Conservation (phyloP, 192 early-diverging fungal genomes). For the Coemansia sp. region DNA sequence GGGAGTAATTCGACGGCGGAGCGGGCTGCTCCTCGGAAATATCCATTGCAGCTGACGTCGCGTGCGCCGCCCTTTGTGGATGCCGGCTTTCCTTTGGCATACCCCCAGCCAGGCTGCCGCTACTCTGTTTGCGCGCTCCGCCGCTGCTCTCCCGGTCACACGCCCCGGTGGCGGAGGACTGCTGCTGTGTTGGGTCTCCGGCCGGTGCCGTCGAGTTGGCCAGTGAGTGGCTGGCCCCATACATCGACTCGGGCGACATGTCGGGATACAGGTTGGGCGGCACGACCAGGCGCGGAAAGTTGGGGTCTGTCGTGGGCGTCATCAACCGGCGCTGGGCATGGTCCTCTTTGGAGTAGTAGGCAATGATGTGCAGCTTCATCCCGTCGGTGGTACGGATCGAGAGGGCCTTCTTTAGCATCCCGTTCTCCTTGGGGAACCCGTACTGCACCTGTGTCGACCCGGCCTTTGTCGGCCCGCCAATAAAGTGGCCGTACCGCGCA, state of each 20-base stretch:
- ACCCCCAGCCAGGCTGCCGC: neutral
- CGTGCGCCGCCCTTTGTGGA: slow-evolving; percentile 6
- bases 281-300: slow-evolving; percentile 60
- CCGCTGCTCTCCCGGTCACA: neutral
- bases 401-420: slow-evolving; percentile 84
- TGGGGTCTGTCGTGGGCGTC: slow-evolving; percentile 62
- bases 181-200: slow-evolving; percentile 3
- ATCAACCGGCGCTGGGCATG: slow-evolving; percentile 55
- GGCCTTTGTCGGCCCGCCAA: slow-evolving; percentile 48
- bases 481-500: slow-evolving; percentile 49
- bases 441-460: slow-evolving; percentile 49
- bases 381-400: slow-evolving; percentile 75
- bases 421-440: slow-evolving; percentile 63
- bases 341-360: slow-evolving; percentile 84
- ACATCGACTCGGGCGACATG: slow-evolving; percentile 52
- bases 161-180: neutral
- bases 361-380: slow-evolving; percentile 81
- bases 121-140: neutral
- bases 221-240: slow-evolving; percentile 37
- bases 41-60: neutral
- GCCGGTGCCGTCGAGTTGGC: neutral
- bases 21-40: neutral
- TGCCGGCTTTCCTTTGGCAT: neutral
- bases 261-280: slow-evolving; percentile 84
- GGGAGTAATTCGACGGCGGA: neutral